Percentiles rank a stretch among this genome's conserved stretches.
Evolutionary conservation across 768 basidiomycete species (phyloP).

Genomic region (Baorangia bicolor): DNA sequence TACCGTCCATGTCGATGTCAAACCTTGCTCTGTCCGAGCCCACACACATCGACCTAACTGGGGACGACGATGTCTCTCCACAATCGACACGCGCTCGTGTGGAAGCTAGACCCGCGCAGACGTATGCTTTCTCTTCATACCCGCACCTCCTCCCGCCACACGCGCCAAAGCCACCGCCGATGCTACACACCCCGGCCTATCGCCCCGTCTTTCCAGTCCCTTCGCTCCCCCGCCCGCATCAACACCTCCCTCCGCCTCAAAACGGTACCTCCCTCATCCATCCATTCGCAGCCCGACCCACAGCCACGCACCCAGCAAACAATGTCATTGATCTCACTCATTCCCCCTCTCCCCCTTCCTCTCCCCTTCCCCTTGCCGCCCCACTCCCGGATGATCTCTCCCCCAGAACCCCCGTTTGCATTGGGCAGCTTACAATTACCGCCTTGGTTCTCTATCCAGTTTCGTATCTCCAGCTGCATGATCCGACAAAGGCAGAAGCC

Average conservation of each 20-base stretch:
- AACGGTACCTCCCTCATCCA: constrained; percentile 25
- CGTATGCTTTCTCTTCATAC: constrained; percentile 24
- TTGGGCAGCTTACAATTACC: constrained; percentile 79
- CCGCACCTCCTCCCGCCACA: constrained; percentile 23
- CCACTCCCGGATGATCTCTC: constrained; percentile 57
- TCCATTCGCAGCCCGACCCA: constrained; percentile 17
- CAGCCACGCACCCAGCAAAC: constrained; percentile 32
- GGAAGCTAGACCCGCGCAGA: constrained; percentile 39
- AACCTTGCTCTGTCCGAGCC: constrained; percentile 40
- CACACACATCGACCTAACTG: constrained; percentile 68
- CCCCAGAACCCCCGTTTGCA: constrained; percentile 84
- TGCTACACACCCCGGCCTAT: constrained; percentile 34
- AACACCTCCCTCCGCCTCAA: constrained; percentile 23
- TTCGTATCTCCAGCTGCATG: constrained; percentile 55
- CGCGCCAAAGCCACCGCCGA: constrained; percentile 27
- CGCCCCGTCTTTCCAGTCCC: constrained; percentile 54
- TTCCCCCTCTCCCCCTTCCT: constrained; percentile 56
- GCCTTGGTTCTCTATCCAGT: constrained; percentile 86
- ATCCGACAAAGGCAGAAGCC: constrained; percentile 39
- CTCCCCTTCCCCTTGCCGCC: constrained; percentile 26
- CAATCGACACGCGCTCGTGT: constrained; percentile 31
- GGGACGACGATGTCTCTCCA: constrained; percentile 57
- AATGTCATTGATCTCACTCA: constrained; percentile 77
- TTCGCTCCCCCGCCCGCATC: constrained; percentile 26
- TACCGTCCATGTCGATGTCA: constrained; percentile 36